Conservation (phyloP, 2,329 filamentous ascomycete species). For the Teratosphaeria nubilosa region DNA sequence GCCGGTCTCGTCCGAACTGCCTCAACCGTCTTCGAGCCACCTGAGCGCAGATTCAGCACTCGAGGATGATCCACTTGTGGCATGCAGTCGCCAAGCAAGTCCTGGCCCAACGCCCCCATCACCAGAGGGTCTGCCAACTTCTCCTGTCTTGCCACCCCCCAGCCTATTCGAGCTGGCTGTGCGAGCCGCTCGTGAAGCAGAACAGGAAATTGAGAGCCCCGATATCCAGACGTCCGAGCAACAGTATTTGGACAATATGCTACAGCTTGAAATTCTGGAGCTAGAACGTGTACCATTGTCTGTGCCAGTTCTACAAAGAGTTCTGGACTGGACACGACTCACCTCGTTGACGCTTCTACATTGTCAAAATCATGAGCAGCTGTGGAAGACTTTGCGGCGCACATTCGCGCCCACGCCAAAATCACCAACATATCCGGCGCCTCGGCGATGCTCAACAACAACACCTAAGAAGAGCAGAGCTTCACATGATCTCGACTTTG, state of each 20-base stretch:
- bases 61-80: conserved; percentile 7
- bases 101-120: conserved; percentile 1
- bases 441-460: conserved; percentile 19
- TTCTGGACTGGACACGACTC: conserved; percentile 64
- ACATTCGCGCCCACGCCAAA: conserved; percentile 33
- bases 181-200: background rate
- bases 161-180: background rate
- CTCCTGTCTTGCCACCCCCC: background rate
- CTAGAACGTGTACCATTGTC: conserved; percentile 67
- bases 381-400: conserved; percentile 63
- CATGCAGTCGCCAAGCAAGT: conserved; percentile 7
- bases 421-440: conserved; percentile 29
- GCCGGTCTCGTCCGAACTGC: background rate
- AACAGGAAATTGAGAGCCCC: background rate
- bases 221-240: conserved; percentile 3
- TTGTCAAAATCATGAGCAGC: conserved; percentile 60
- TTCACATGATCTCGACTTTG: conserved; percentile 15
- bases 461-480: conserved; percentile 19
- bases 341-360: conserved; percentile 64
- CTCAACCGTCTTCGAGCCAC: background rate
- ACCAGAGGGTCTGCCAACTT: background rate
- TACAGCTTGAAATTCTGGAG: conserved; percentile 62
- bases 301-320: conserved; percentile 56
- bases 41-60: background rate
- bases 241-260: conserved; percentile 41